Evolutionary conservation across 768 basidiomycete species (phyloP), one percentile per base, ranked within the genome.

Genomic region (Leccinum rimulosum): DNA sequence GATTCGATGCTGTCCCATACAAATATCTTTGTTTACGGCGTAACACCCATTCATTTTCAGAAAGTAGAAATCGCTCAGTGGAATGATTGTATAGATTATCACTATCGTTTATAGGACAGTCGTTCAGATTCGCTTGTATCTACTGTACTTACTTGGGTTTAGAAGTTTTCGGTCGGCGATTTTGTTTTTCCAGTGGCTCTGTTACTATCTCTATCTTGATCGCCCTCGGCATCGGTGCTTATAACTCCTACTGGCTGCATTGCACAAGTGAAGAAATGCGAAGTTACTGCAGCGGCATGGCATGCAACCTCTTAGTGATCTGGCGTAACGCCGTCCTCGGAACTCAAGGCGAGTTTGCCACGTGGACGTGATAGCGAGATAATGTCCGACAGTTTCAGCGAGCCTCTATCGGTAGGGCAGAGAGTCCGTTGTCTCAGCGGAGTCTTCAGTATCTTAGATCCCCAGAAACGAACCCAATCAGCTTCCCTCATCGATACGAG

Each of bases 101-200:
- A 43, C 40, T 43, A 43, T 43, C n/a, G 40, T n/a, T 45, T 31
- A 28, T 25, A 35, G 10, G 25, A 54, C 40, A 6, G 38, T 50
- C 35, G 17, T 54, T 54, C 27, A n/a, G 22, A 54, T 60, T 55
- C 62, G 36, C 53, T 35, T 57, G 55, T 50, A 12, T 19, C 10
- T 47, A 47, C 17, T 25, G n/a, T 25, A 25, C 25, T n/a, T 25
- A 25, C 25, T 30, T 17, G 25, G 6, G 0, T 14, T 50, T 15
- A 17, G 17, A 28, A 28, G 9, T 50, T 50, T 6, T 25, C 12
- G 11, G 19, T 47, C 14, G 14, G 14, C 14, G 2, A 27, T 48
- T 48, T 48, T 27, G 6, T 27, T 25, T 27, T 27, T 25, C 43
- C 43, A 19, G 19, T 36, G 36, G 36, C 33, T 12, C 12, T 15